These are phyloP conservation scores for Plasmodium knowlesi DNA, from an alignment of 169 alveolate species.

Conservation along the genomic window DNA sequence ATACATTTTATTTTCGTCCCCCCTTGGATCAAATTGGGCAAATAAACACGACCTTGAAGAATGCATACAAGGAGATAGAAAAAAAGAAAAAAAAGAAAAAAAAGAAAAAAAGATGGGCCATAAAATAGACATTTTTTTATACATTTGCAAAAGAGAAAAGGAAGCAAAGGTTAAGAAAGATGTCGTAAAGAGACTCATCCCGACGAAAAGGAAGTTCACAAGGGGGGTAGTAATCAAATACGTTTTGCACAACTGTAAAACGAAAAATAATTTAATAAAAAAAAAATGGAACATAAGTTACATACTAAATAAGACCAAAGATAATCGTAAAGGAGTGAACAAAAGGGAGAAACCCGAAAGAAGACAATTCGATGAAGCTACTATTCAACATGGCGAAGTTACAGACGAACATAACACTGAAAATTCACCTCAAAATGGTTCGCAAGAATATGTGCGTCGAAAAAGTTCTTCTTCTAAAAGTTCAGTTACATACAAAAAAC, in stretches of 20 bases:
- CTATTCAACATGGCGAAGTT: background rate
- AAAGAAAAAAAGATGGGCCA: conserved; percentile 34
- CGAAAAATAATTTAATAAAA: conserved; percentile 26
- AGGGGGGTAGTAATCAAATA: conserved; percentile 22
- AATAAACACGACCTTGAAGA: background rate
- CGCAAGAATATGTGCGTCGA: background rate
- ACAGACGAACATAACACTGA: background rate
- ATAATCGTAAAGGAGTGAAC: background rate
- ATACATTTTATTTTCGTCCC: background rate
- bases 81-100: background rate
- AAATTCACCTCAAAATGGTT: background rate
- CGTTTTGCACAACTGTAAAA: conserved; percentile 21
- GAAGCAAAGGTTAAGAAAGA: conserved; percentile 18
- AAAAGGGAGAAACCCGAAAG: background rate
- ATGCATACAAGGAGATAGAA: background rate
- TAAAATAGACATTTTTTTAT: conserved; percentile 21
- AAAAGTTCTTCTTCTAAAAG: background rate
- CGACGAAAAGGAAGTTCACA: conserved; percentile 24
- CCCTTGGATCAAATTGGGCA: background rate
- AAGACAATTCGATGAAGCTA: background rate
- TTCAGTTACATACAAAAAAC: conserved; percentile 14
- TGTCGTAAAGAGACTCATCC: conserved; percentile 25
- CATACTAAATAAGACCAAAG: conserved; percentile 36
- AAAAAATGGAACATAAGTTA: conserved; percentile 40
- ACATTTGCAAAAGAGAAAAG: conserved; percentile 30